Conservation (phyloP, 2,329 filamentous ascomycete genomes). For the Tympanopsis confertula region DNA sequence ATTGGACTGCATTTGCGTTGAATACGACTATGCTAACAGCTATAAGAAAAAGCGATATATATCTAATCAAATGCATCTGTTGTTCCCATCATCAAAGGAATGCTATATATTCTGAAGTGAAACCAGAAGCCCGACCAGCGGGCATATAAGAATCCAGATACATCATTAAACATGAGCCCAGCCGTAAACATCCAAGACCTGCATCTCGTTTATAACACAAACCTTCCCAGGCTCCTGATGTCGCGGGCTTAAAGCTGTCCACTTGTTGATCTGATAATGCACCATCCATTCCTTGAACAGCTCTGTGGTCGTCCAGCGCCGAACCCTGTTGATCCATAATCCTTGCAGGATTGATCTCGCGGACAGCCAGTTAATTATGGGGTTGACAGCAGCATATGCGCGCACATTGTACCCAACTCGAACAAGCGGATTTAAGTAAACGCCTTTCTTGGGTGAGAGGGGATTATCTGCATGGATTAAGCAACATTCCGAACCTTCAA, state of each 20-base stretch:
- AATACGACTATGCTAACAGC: no score
- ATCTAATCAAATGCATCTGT: no score
- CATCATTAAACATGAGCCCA: conserved; percentile 42
- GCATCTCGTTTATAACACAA: conserved; percentile 48
- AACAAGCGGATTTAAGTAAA: conserved; percentile 43
- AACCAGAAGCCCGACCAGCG: no score
- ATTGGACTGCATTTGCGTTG: no score
- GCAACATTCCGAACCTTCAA: conserved; percentile 53
- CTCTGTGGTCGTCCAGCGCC: conserved; percentile 15
- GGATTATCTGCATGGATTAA: conserved; percentile 47
- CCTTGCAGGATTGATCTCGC: conserved; percentile 29
- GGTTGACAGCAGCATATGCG: conserved; percentile 22
- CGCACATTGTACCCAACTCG: conserved; percentile 35
- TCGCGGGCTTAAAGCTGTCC: conserved; percentile 17
- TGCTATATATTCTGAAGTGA: no score
- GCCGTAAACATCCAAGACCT: conserved; percentile 43
- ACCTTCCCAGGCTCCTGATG: conserved; percentile 29
- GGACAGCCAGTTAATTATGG: conserved; percentile 24
- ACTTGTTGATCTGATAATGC: conserved; percentile 24
- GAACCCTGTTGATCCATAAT: conserved; percentile 20
- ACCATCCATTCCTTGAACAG: conserved; percentile 25
- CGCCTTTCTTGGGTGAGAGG: conserved; percentile 25
- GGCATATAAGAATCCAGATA: no score
- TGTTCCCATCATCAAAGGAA: no score
- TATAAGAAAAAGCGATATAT: no score